Base-by-base conservation (phyloP, 1,284 basidiomycete genomes). In the Fomitopsis pinicola region DNA sequence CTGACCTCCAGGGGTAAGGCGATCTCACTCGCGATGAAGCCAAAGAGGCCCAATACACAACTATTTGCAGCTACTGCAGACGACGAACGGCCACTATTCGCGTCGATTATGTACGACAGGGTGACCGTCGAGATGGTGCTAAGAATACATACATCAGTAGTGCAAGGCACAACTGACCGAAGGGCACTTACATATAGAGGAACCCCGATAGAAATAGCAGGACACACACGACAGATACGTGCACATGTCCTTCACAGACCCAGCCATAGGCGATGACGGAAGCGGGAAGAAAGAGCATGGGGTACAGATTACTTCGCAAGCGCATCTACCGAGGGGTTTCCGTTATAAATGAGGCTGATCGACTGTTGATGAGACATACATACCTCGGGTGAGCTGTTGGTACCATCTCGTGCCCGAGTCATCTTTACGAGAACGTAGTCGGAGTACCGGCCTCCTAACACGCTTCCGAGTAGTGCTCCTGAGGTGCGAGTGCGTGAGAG, bases 381-480 rank as follows among this genome's bases (percentile, higher is more conserved):
- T 60, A 87, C 90, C 80, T 94, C 92, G 4, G 92, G 84, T 58
- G 80, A 77, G 59, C 80, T 78, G 40, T 80, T 75, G 1, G 88
- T 90, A 1, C 82, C 84, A 64, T 90, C 89, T 53, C 77, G 74
- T 19, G 75, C 78, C 63, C 82, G 22, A 22, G 22, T 89, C 58
- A 90, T 73, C 46, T 78, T 77, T 5, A 73, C 71, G 36, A 94
- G 77, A 33, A 87, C 78, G 48, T 76, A 72, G 72, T 96, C 94
- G 2, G 89, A 92, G 78, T 86, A 92, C 9, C 86, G 79, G 0
- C 94, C 94, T 9, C 94, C 94, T 0, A 89, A 64, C 6, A 94
- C 64, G 62, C 86, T 89, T 3, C 94, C 94, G 1, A 76, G 69
- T 33, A 92, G 78, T 64, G 81, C 85, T 7, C 92, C 91, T 72